A percentile compares a stretch with the other conserved stretches of the same genome.
Evolutionary conservation across 257 asterid genomes (phyloP).

Genomic region (Solanum peruvianum): DNA sequence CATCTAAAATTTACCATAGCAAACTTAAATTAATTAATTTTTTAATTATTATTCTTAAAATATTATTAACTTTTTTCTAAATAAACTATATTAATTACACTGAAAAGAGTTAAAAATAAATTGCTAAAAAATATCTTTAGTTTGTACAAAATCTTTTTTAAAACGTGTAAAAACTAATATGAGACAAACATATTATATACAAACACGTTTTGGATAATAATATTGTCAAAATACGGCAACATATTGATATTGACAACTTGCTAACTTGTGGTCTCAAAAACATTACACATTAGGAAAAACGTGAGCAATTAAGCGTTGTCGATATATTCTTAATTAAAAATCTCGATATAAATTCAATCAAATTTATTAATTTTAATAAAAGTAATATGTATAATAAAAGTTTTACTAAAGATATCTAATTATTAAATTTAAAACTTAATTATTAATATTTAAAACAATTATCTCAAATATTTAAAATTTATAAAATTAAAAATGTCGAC

Average conservation of each 20-base stretch:
- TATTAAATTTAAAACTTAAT: no score
- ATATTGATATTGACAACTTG: background rate
- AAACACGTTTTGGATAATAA: background rate
- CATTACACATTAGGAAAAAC: background rate
- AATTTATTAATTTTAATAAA: no score
- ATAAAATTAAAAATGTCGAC: no score
- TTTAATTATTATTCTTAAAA: background rate
- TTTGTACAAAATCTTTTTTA: no score
- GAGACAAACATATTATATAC: background rate
- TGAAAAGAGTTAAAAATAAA: background rate
- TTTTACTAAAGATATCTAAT: no score
- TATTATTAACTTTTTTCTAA: background rate
- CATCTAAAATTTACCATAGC: background rate
- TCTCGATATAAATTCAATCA: no score
- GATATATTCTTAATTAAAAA: background rate
- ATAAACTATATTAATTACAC: background rate
- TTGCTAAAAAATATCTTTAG: background rate
- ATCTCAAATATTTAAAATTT: no score
- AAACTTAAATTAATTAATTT: background rate
- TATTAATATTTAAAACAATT: no score
- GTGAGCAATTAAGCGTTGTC: background rate
- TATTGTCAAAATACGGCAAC: background rate
- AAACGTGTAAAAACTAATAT: background rate
- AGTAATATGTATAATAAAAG: no score
- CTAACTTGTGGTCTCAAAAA: background rate